A percentile compares a stretch with the other conserved stretches of the same genome.
Conservation (phyloP, 768 basidiomycete genomes). For the Boletus rex-veris region DNA sequence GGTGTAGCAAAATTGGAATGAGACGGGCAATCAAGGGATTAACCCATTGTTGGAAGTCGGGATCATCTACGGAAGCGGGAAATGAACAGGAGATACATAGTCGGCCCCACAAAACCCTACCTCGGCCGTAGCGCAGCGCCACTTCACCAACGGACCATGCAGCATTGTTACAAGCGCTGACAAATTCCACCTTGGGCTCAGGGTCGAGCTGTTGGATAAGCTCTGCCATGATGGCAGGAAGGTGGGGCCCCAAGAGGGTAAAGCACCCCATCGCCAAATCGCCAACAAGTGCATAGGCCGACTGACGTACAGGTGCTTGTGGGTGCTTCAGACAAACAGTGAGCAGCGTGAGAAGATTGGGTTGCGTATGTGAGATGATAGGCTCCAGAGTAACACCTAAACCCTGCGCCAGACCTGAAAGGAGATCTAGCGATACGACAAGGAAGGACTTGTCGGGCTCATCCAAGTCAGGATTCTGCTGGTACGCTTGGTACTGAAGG, state of each 20-base stretch:
- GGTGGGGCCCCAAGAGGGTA: conserved; percentile 74
- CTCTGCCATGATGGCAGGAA: conserved; percentile 87
- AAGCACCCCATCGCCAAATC: conserved; percentile 98
- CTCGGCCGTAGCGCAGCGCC: conserved; percentile 83
- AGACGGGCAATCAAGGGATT: conserved; percentile 81
- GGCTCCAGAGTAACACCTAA: conserved; percentile 75
- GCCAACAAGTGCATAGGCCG: conserved; percentile 96
- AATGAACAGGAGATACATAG: conserved; percentile 1
- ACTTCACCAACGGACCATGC: conserved; percentile 99
- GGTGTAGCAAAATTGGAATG: conserved; percentile 88
- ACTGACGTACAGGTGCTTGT: conserved; percentile 92
- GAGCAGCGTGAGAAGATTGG: conserved; percentile 76
- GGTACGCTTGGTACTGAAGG: conserved; percentile 81
- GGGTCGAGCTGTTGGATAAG: conserved; percentile 87
- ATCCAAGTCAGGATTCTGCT: conserved; percentile 85
- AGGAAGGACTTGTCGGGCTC: conserved; percentile 98
- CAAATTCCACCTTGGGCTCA: conserved; percentile 89
- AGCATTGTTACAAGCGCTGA: conserved; percentile 98
- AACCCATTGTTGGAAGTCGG: conserved; percentile 92
- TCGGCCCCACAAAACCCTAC: conserved; percentile 34
- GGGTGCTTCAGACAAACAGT: conserved; percentile 92
- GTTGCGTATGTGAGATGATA: conserved; percentile 65
- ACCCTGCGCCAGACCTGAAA: conserved; percentile 95
- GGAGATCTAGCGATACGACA: conserved; percentile 94
- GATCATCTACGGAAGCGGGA: conserved; percentile 50